A percentile compares a stretch with the other conserved stretches of the same genome.
phyloP scores from a whole-genome alignment of 2,329 filamentous ascomycete species.

The Arthrobotrys sphaeroides region DNA sequence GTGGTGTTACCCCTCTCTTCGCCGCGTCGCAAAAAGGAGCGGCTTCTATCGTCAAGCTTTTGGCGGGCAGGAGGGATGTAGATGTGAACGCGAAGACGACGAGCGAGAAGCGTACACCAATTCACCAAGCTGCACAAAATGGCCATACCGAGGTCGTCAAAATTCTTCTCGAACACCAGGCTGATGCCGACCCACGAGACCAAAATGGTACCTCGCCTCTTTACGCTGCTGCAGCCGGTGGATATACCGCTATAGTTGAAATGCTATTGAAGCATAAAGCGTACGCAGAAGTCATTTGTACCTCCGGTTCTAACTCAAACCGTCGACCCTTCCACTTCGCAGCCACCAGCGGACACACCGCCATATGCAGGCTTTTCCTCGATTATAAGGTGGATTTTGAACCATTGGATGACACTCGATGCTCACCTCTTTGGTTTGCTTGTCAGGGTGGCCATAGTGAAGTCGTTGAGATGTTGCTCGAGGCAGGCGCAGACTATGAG shows the following conservation, averaged over 20 bases:
- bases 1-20: background rate
- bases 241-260: constrained; percentile 1
- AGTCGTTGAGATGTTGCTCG: constrained; percentile 7
- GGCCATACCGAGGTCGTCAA: background rate
- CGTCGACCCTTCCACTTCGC: constrained; percentile 8
- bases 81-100: background rate
- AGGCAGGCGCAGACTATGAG: background rate
- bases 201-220: constrained; percentile 1
- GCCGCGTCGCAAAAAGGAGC: background rate
- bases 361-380: constrained; percentile 5
- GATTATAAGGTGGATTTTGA: background rate
- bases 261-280: constrained; percentile 3
- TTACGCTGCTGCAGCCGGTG: background rate
- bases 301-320: constrained; percentile 5
- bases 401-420: background rate
- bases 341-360: constrained; percentile 12
- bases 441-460: constrained; percentile 6
- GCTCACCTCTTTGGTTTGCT: constrained; percentile 8
- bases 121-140: constrained; percentile 16
- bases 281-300: background rate
- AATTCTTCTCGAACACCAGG: background rate
- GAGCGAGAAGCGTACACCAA: background rate
- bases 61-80: background rate
- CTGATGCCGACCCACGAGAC: background rate
- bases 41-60: background rate